A percentile compares a stretch with the other conserved stretches of the same genome.
These are phyloP conservation scores for Tarenaya hassleriana DNA, from an alignment of 345 rosid species.

Conservation along the genomic window DNA sequence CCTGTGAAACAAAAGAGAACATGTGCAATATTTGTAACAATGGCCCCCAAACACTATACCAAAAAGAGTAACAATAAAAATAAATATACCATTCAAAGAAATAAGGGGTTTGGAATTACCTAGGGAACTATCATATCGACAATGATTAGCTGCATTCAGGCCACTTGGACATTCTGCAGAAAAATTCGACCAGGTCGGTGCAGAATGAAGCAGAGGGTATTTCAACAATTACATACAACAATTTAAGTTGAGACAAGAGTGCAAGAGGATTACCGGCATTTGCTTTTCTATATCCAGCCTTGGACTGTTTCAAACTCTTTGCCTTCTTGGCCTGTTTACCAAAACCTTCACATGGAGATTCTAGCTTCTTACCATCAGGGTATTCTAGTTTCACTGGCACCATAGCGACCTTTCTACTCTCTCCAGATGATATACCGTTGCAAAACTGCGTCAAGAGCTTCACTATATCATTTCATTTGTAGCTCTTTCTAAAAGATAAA, in stretches of 20 bases:
- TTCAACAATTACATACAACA: neutral
- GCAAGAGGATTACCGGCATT: slow-evolving; percentile 36
- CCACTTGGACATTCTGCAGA: slow-evolving; percentile 36
- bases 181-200: slow-evolving; percentile 16
- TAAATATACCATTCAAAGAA: neutral
- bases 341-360: too few species aligned
- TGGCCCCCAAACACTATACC: neutral
- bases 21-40: neutral
- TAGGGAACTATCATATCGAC: slow-evolving; percentile 67
- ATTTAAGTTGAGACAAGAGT: neutral
- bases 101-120: slow-evolving; percentile 30
- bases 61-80: slow-evolving; percentile 1
- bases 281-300: slow-evolving; percentile 25
- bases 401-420: slow-evolving; percentile 23
- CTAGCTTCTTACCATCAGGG: slow-evolving; percentile 23
- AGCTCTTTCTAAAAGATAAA: neutral
- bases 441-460: slow-evolving; percentile 28
- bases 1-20: slow-evolving; percentile 33
- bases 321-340: slow-evolving; percentile 32
- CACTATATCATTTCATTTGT: slow-evolving; percentile 22
- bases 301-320: slow-evolving; percentile 33
- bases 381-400: slow-evolving; percentile 24
- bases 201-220: neutral
- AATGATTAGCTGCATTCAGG: slow-evolving; percentile 35
- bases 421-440: slow-evolving; percentile 21